Conservation (phyloP, 2,329 filamentous ascomycete genomes). For the Trichoderma cornu-damae region DNA sequence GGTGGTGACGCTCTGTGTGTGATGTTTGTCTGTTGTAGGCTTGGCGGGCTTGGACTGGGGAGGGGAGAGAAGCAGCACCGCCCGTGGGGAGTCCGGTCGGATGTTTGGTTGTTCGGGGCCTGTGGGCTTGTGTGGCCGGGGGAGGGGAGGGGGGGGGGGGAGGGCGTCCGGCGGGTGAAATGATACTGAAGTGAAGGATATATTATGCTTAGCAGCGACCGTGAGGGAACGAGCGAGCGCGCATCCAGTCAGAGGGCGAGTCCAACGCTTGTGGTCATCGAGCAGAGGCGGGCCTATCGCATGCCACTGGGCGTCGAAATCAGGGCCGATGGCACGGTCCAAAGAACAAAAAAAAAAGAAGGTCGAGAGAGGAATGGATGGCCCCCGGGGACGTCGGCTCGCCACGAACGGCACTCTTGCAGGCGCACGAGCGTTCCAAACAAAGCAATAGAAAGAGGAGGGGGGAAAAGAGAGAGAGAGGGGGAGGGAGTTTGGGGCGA, state of each 20-base stretch:
- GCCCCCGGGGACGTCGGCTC: not conserved
- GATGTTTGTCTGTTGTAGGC: not conserved
- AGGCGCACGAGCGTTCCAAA: not conserved
- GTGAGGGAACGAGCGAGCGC: conserved; percentile 1
- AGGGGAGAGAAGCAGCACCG: conserved; percentile 13
- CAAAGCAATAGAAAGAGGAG: no score
- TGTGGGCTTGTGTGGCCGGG: conserved; percentile 9
- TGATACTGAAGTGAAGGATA: conserved; percentile 4
- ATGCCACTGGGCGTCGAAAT: conserved; percentile 3
- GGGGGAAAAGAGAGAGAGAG: conserved; percentile 5
- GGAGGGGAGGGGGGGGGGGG: no score
- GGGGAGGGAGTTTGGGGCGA: conserved; percentile 15
- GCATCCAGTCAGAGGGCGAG: conserved; percentile 7
- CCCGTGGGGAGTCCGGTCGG: conserved; percentile 2
- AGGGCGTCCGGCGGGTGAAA: not conserved
- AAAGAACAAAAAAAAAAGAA: conserved; percentile 8
- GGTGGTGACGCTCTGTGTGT: conserved; percentile 14
- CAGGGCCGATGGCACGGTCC: conserved; percentile 8
- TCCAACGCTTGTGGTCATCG: not conserved
- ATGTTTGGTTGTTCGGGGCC: conserved; percentile 2
- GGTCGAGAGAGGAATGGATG: not conserved
- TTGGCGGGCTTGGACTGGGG: not conserved
- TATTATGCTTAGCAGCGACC: conserved; percentile 2
- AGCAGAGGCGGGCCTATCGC: conserved; percentile 15
- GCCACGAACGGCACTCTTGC: not conserved